Conservation (phyloP, 1,284 basidiomycete species). For the Hemileia vastatrix region DNA sequence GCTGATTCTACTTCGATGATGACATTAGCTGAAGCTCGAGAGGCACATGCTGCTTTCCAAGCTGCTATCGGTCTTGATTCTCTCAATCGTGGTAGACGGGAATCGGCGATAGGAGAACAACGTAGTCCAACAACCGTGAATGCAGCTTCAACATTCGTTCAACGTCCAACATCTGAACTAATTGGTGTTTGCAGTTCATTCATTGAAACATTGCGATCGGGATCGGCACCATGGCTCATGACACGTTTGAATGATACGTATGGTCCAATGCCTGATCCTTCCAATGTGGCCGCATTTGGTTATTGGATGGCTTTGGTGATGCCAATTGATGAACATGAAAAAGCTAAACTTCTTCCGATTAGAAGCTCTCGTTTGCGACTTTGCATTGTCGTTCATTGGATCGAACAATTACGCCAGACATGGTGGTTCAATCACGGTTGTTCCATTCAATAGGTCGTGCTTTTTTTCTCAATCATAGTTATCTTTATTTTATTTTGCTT, state of each 20-base stretch:
- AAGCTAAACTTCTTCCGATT: slow-evolving; percentile 83
- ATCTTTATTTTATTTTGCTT: no score
- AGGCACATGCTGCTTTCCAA: neutral
- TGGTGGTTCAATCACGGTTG: no score
- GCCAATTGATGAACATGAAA: slow-evolving; percentile 90
- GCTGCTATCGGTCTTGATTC: neutral
- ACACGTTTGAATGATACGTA: slow-evolving; percentile 69
- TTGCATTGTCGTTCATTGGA: no score
- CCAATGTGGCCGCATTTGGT: slow-evolving; percentile 57
- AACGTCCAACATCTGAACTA: slow-evolving; percentile 50
- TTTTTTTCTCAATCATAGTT: no score
- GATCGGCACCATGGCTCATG: slow-evolving; percentile 80
- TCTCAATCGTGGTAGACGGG: no score
- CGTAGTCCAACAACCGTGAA: neutral
- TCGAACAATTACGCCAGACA: no score
- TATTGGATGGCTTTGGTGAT: slow-evolving; percentile 86
- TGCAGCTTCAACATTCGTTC: slow-evolving; percentile 13
- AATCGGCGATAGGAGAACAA: no score
- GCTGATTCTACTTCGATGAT: slow-evolving; percentile 12
- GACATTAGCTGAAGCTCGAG: neutral
- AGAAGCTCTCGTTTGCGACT: no score
- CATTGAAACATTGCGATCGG: slow-evolving; percentile 64
- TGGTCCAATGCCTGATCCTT: slow-evolving; percentile 59
- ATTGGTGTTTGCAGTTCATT: slow-evolving; percentile 68
- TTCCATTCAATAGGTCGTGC: no score